Base-by-base conservation (phyloP, 2,329 filamentous ascomycete species). In the Chalara sp. region DNA sequence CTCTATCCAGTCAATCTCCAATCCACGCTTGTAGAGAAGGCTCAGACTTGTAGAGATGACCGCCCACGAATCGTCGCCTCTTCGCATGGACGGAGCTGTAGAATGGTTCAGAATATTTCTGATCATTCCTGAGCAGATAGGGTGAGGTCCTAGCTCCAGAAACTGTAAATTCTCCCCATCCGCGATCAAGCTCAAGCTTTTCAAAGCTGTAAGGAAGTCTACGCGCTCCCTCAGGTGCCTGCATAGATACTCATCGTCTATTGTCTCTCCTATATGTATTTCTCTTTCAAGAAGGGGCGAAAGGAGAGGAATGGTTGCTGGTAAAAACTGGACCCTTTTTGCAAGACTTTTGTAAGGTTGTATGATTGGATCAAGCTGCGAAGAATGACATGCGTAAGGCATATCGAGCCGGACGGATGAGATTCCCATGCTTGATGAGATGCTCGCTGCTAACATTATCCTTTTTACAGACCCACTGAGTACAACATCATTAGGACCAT, bases 121-220 rank as follows among this genome's bases (percentile, higher is more conserved):
- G 21, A 21, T 21, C 21, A 21, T 21, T 21, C 21, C 21, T 21
- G 21, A 21, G 21, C 21, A 21, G 21, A 21, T 21, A 21, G 84
- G 83, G 61, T 87, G 82, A 35, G 86, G 83, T n/a, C 86, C 86
- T 53, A 89, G 70, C 65, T 90, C 86, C 48, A 89, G 88, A 33
- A 82, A 74, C 2, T 83, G 86, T 13, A 47, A 47, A 56, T 83
- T 79, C 55, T 84, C 76, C 44, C 87, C 79, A 12, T 76, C 66
- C 53, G 76, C 77, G n/a, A 75, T 70, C 46, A 78, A 71, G 61
- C 81, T 76, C 6, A 80, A 83, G 39, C 73, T 72, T 11, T 78
- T 69, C 1, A 90, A 69, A 6, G 80, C 84, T 46, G 75, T 77
- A 53, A 78, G 72, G 68, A 89, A 86, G 67, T 88, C 77, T 58